Evolutionary conservation across 768 basidiomycete species (phyloP), one percentile per base, ranked within the genome.

Genomic region (Suillus spraguei): DNA sequence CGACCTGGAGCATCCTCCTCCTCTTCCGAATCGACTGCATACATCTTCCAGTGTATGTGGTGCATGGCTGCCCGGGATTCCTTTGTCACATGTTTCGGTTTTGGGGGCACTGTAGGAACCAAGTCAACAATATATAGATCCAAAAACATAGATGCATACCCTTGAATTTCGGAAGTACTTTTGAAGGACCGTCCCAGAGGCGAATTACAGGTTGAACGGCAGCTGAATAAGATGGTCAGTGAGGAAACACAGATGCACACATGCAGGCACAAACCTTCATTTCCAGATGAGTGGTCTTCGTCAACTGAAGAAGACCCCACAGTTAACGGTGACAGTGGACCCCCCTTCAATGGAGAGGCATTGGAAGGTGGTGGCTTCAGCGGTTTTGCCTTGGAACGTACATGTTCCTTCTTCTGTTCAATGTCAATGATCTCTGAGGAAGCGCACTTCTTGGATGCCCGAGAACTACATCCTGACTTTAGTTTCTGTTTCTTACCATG

Each of bases 191-290:
- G 1, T 53, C 33, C 17, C 1, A 33, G 32, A 32, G 3, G 50
- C 4, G 8, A 20, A 6, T 6, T 20, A 5, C 52, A 53, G 52
- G 52, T 53, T 1, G 32, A 49, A 14, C 47, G 47, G 47, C 22
- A 49, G 22, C 47, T 49, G 47, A 49, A 49, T 49, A 49, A 49
- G 46, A 47, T 47, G 22, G 46, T 47, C 24, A 47, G 6, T 22
- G 46, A 47, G 46, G 4, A 47, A 47, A 47, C 1, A 46, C n/a
- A 22, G 6, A 47, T 47, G 46, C n/a, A 47, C 5, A 5, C 2
- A 47, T 49, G 47, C 24, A 49, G n/a, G 47, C 47, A 49, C 47
- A 49, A 49, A 49, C 47, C 47, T 49, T 49, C 47, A 24, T 49
- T 14, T 11, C 52, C 32, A 52, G 17, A 32, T 20, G 33, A 33